phyloP scores from a whole-genome alignment of 2,329 filamentous ascomycete genomes.

The Cercospora zeina region DNA sequence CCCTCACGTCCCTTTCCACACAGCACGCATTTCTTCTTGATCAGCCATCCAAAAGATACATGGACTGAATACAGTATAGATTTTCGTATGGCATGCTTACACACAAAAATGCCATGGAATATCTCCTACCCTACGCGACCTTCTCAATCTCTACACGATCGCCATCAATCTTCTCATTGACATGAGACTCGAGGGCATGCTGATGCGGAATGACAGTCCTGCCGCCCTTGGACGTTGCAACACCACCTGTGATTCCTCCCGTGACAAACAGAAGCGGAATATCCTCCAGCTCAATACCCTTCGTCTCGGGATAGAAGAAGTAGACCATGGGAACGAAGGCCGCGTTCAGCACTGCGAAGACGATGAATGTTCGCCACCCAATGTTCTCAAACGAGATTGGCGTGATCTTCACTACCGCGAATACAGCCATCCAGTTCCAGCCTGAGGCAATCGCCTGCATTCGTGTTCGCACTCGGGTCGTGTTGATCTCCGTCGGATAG shows the following conservation, averaged over 20 bases:
- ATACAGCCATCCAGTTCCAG: conserved; percentile 23
- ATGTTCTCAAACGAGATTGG: conserved; percentile 20
- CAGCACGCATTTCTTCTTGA: too few relatives aligned
- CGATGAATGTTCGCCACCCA: conserved; percentile 20
- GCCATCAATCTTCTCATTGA: conserved; percentile 5
- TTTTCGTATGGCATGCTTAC: too few relatives aligned
- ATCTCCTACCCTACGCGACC: neutral
- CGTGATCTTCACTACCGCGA: conserved; percentile 39
- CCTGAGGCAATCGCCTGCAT: conserved; percentile 8
- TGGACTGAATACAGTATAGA: too few relatives aligned
- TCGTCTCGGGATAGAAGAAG: conserved; percentile 28
- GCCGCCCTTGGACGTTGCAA: conserved; percentile 21
- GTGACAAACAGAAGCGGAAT: neutral
- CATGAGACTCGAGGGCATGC: conserved; percentile 16
- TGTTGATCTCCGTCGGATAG: conserved; percentile 43
- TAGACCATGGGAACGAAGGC: conserved; percentile 11
- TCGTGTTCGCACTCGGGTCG: conserved; percentile 9
- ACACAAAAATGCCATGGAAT: too few relatives aligned
- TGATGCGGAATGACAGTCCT: conserved; percentile 22
- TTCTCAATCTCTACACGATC: conserved; percentile 10
- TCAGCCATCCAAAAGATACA: too few relatives aligned
- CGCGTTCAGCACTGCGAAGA: conserved; percentile 21
- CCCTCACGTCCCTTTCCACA: neutral
- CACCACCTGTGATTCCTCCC: neutral
- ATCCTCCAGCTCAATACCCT: conserved; percentile 12